A percentile compares a stretch with the other conserved stretches of the same genome.
phyloP scores from a whole-genome alignment of 768 basidiomycete genomes.

The Tulasnella sp. region DNA sequence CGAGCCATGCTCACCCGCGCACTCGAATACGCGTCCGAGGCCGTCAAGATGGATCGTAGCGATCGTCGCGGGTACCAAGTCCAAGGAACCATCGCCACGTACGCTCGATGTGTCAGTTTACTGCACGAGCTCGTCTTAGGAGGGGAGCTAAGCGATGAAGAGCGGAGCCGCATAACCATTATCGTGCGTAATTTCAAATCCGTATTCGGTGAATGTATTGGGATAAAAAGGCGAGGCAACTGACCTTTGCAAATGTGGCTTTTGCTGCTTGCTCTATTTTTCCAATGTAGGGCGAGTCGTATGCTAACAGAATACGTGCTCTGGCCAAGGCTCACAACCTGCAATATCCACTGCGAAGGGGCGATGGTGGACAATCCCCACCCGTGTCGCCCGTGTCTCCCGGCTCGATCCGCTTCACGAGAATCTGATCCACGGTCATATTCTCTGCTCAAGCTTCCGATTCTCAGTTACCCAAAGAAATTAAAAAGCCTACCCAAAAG shows the following conservation, averaged over 20 bases:
- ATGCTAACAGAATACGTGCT: neutral
- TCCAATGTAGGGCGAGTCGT: neutral
- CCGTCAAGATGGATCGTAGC: conserved; percentile 7
- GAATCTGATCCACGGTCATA: neutral
- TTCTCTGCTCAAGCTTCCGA: too few relatives aligned
- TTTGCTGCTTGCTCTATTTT: too few relatives aligned
- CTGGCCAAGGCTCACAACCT: neutral
- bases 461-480: too few relatives aligned
- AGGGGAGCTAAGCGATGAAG: neutral
- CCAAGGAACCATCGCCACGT: neutral
- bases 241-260: too few relatives aligned
- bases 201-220: conserved; percentile 37
- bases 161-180: neutral
- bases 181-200: conserved; percentile 5
- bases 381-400: neutral
- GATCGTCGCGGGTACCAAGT: neutral
- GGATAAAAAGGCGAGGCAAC: too few relatives aligned
- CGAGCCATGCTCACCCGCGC: conserved; percentile 5
- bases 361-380: neutral
- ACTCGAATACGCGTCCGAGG: conserved; percentile 12
- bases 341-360: neutral
- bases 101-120: conserved; percentile 8
- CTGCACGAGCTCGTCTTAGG: conserved; percentile 1
- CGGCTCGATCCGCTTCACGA: neutral
- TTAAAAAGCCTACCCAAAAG: too few relatives aligned